Evolutionary conservation across 2,329 filamentous ascomycete genomes (phyloP), one percentile per base, ranked within the genome.

Genomic region (Aspergillus udagawae): DNA sequence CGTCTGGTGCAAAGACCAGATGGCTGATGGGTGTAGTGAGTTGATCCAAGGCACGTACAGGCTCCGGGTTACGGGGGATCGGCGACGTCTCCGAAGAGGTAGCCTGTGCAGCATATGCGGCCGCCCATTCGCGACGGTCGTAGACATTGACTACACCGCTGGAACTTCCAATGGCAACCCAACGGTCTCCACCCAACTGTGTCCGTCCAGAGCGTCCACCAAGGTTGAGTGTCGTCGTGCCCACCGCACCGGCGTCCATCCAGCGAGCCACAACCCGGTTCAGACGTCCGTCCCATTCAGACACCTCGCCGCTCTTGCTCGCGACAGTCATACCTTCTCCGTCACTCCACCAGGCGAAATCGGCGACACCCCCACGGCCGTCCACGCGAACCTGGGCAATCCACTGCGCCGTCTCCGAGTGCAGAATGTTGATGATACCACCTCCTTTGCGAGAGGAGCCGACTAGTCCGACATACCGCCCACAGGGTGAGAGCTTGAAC

Each of bases 131-230:
- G 61, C 83, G 79, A 4, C 94, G 88, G 71, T 97, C 91, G 77
- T 99, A 99, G 60, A 99, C 82, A 74, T 97, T 97, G 56, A 95
- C 86, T 57, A 99, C 90, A 58, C 94, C 94, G 60, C 86, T 92
- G 62, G 85, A 89, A 57, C 89, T 92, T 10, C 94, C 94, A 47
- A 97, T 80, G 0, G 90, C 92, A 14, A 97, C 85, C 92, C 92
- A 99, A 57, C 90, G 83, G 74, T 96, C 90, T 3, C 87, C 87
- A 27, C 92, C 93, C 3, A 83, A 63, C 47, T 73, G 67, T 9
- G 67, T 60, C 9, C 73, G 70, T 14, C 71, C 73, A 1, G 71
- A 71, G 12, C 68, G 67, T 4, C 77, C 78, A 47, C 94, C 93
- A 3, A 97, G 82, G 2, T 86, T 84, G 54, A 99, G 79, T 20